Percentiles rank a stretch among this genome's conserved stretches.
These are phyloP conservation scores for Mycena rosella DNA, from an alignment of 768 basidiomycete species.

Conservation along the genomic window DNA sequence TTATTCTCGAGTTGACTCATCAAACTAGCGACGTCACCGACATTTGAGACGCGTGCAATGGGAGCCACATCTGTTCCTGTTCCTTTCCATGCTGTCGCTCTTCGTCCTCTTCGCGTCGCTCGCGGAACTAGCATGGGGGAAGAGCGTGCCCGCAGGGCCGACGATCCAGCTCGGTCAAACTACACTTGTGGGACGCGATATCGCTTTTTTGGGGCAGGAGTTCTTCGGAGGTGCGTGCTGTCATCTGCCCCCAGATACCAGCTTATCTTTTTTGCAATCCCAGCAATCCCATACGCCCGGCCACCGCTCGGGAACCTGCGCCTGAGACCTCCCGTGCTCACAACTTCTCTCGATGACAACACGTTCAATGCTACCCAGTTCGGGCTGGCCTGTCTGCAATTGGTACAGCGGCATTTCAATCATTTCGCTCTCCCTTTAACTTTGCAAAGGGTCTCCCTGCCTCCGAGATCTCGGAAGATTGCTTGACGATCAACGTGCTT, in stretches of 20 bases:
- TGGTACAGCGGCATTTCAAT: constrained; percentile 13
- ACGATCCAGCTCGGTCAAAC: constrained; percentile 38
- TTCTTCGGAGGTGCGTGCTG: constrained; percentile 43
- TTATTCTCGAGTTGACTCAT: too few relatives aligned
- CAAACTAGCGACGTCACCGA: too few relatives aligned
- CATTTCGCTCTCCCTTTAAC: not conserved
- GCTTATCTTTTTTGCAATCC: not conserved
- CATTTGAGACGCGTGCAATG: too few relatives aligned
- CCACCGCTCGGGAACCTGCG: constrained; percentile 47
- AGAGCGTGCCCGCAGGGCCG: not conserved
- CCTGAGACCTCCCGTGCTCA: constrained; percentile 41
- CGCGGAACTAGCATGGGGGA: too few relatives aligned
- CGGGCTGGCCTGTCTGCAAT: constrained; percentile 43
- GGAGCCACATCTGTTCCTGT: too few relatives aligned
- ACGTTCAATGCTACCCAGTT: constrained; percentile 44
- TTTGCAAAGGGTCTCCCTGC: constrained; percentile 50
- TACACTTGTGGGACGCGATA: constrained; percentile 35
- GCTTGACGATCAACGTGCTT: constrained; percentile 58
- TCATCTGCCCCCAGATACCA: not conserved
- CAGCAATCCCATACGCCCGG: constrained; percentile 51
- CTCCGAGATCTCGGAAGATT: constrained; percentile 51
- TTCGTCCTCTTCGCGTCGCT: too few relatives aligned
- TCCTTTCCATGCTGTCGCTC: too few relatives aligned
- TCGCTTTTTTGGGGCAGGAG: constrained; percentile 36
- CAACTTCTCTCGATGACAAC: constrained; percentile 26